Percentiles rank a stretch among this genome's conserved stretches.
Conservation (phyloP, 306 rosid species). For the Glycyrrhiza uralensis region DNA sequence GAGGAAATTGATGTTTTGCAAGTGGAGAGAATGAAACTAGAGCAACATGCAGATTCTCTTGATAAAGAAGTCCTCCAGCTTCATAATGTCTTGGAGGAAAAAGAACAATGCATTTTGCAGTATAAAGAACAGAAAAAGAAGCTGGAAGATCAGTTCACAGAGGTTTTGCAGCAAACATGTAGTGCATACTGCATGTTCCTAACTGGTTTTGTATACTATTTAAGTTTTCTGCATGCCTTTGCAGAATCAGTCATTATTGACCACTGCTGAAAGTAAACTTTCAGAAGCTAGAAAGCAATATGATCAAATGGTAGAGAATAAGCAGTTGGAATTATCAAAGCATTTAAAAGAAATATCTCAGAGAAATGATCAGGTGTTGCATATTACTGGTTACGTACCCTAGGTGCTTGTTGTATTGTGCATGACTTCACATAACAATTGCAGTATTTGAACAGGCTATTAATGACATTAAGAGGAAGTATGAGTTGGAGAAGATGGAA, state of each 20-base stretch:
- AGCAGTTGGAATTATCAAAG: slow-evolving; percentile 75
- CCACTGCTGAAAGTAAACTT: slow-evolving; percentile 67
- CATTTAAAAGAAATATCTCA: slow-evolving; percentile 92
- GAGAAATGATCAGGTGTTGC: slow-evolving; percentile 86
- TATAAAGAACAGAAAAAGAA: slow-evolving; percentile 62
- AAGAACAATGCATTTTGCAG: slow-evolving; percentile 57
- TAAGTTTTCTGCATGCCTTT: slow-evolving; percentile 23
- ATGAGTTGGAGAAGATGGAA: slow-evolving; percentile 85
- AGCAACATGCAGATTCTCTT: slow-evolving; percentile 49
- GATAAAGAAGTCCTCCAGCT: slow-evolving; percentile 59
- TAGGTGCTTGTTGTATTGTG: slow-evolving; percentile 10
- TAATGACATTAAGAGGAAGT: slow-evolving; percentile 80
- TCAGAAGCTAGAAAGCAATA: slow-evolving; percentile 72
- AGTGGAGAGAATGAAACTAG: slow-evolving; percentile 51
- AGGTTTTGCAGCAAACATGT: slow-evolving; percentile 54
- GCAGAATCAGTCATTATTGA: slow-evolving; percentile 58
- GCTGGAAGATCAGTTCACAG: slow-evolving; percentile 61
- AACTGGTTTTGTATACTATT: neutral
- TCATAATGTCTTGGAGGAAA: slow-evolving; percentile 49
- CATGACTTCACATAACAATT: slow-evolving; percentile 31
- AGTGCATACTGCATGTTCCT: slow-evolving; percentile 6
- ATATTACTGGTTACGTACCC: slow-evolving; percentile 19
- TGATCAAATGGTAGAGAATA: slow-evolving; percentile 73
- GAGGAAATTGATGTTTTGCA: slow-evolving; percentile 58
- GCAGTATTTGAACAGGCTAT: slow-evolving; percentile 61